Base-by-base conservation (phyloP, 73 alveolate genomes). In the Paramecium octaurelia region DNA sequence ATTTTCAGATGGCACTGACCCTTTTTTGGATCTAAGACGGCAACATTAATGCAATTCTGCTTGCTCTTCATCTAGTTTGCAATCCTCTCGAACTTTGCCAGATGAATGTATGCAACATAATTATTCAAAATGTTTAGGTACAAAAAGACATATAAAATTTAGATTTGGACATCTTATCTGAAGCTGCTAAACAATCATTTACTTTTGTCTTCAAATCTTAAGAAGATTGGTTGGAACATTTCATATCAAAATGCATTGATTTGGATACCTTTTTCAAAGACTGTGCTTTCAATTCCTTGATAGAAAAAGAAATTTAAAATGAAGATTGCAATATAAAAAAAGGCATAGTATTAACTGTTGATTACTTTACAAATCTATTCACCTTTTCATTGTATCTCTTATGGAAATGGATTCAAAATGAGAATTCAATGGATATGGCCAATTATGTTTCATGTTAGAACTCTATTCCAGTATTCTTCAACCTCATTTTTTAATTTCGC, bases 381-480 rank as follows among this genome's bases (percentile, higher is more conserved):
- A 75, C 88, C 6, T 40, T 75, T 36, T 44, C 48, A 5, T 36
- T 75, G 4, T 75, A 36, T 75, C 36, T 75, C 14, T 3, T 75
- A 9, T 75, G 57, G 57, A 75, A 36, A 75, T 75, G 88, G 88
- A 75, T 75, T 75, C 16, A 75, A 36, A 75, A 75, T 35, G 88
- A 75, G 35, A 34, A 75, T 10, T 11, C 11, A 34, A 34, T 31
- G 48, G 88, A 75, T n/a, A 75, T 75, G 88, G n/a, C 18, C n/a
- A 21, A 29, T n/a, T 75, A 36, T 35, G 59, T 75, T 12, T 2
- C 57, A 34, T 75, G 88, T 20, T 36, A 40, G 18, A 21, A 29
- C 14, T 34, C 38, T 4, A 75, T 40, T 11, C 34, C 35, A 2
- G 2, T 14, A 21, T 36, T 75, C 38, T 36, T 75, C 18, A 34